Percentiles rank a stretch among this genome's conserved stretches.
Conservation (phyloP, 495 filamentous ascomycete species). For the Hyphodiscus hymeniophilus region DNA sequence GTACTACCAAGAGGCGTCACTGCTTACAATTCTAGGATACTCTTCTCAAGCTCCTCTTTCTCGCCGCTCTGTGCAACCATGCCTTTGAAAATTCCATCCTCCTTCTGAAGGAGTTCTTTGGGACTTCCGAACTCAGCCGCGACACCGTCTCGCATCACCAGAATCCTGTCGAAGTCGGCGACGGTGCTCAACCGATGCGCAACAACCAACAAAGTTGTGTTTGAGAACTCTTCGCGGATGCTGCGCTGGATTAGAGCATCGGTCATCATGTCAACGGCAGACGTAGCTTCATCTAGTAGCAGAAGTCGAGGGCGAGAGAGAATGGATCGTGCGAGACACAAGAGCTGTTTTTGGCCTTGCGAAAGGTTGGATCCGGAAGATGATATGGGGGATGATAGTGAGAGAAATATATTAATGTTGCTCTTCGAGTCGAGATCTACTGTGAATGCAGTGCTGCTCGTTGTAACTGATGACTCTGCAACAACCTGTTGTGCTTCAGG, state of each 20-base stretch:
- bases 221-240: constrained; percentile 28
- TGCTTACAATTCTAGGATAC: background rate
- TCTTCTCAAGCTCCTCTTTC: constrained; percentile 33
- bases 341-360: constrained; percentile 42
- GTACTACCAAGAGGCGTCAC: too few species aligned
- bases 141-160: constrained; percentile 35
- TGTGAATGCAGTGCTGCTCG: constrained; percentile 1
- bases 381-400: constrained; percentile 34
- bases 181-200: constrained; percentile 44
- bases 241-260: constrained; percentile 40
- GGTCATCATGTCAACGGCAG: constrained; percentile 39
- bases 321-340: constrained; percentile 44
- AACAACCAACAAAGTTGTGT: constrained; percentile 38
- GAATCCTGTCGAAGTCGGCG: constrained; percentile 35
- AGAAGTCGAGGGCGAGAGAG: constrained; percentile 35
- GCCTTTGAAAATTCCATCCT: constrained; percentile 35
- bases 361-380: constrained; percentile 28
- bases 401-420: constrained; percentile 36
- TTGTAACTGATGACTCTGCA: constrained; percentile 7
- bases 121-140: constrained; percentile 27
- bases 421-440: background rate
- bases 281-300: constrained; percentile 45
- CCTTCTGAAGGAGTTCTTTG: constrained; percentile 12
- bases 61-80: constrained; percentile 54
- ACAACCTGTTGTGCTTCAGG: background rate